These are phyloP conservation scores for Cicer bijugum DNA, from an alignment of 306 rosid species.

Conservation along the genomic window DNA sequence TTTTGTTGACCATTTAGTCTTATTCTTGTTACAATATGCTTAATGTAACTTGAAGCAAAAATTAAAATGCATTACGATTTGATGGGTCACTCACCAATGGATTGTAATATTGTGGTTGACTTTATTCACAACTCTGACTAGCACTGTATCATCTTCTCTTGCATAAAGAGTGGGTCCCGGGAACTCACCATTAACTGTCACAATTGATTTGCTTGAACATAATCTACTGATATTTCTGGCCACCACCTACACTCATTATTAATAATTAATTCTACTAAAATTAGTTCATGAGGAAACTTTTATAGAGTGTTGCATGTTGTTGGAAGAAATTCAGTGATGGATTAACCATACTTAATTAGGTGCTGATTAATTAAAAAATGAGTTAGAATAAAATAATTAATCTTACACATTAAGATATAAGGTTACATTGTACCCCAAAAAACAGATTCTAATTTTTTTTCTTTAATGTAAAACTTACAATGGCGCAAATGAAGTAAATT, in stretches of 20 bases:
- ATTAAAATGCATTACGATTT: not conserved
- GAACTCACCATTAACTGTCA: constrained; percentile 78
- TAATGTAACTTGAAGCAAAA: constrained; percentile 12
- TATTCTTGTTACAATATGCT: not conserved
- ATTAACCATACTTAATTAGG: constrained; percentile 28
- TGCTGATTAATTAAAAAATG: not conserved
- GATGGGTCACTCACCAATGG: constrained; percentile 66
- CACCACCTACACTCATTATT: constrained; percentile 63
- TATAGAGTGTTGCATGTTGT: not conserved
- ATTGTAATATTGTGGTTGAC: constrained; percentile 68
- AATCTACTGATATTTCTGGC: constrained; percentile 55
- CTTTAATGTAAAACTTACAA: too few species aligned
- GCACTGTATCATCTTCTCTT: constrained; percentile 81
- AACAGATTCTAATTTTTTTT: too few species aligned
- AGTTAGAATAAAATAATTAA: too few species aligned
- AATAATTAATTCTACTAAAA: constrained; percentile 17
- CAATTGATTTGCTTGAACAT: constrained; percentile 71
- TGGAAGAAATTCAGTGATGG: constrained; percentile 25
- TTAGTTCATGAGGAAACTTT: not conserved
- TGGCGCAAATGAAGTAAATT: too few species aligned
- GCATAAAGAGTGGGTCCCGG: constrained; percentile 94
- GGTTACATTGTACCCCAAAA: too few species aligned
- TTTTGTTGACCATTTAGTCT: not conserved
- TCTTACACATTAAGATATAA: too few species aligned
- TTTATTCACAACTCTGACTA: constrained; percentile 71